A percentile compares a stretch with the other conserved stretches of the same genome.
Conservation (phyloP, 1,139 yeast species). For the Kluyveromyces marxianus region DNA sequence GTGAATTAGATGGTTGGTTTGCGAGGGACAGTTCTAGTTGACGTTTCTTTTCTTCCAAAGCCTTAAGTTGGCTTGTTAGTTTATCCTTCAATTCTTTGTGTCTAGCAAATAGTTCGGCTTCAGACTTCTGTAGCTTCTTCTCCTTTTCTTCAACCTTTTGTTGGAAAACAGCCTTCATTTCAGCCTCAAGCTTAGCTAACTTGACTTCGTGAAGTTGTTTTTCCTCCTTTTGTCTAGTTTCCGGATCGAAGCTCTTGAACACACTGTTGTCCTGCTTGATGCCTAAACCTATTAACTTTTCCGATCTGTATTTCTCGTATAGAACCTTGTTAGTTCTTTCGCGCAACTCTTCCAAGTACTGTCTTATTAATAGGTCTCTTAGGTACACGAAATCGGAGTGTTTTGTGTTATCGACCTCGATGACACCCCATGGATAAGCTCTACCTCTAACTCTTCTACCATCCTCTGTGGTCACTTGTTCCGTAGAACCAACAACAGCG, state of each 20-base stretch:
- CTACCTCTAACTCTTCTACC: slow-evolving; percentile 89
- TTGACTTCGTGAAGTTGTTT: slow-evolving; percentile 89
- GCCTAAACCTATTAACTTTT: slow-evolving; percentile 74
- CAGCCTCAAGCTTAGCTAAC: slow-evolving; percentile 88
- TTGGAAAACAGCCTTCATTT: slow-evolving; percentile 95
- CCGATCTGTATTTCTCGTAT: slow-evolving; percentile 86
- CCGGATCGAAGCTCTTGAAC: slow-evolving; percentile 91
- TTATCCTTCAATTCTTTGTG: slow-evolving; percentile 98
- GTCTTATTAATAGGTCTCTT: slow-evolving; percentile 83
- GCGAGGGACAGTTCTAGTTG: slow-evolving; percentile 62
- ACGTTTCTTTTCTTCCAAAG: slow-evolving; percentile 83
- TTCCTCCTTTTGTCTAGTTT: slow-evolving; percentile 89
- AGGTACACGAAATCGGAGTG: slow-evolving; percentile 91
- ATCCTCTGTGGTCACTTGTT: slow-evolving; percentile 60
- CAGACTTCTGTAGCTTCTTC: slow-evolving; percentile 92
- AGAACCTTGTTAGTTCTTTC: slow-evolving; percentile 71
- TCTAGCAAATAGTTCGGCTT: slow-evolving; percentile 90
- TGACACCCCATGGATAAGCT: slow-evolving; percentile 94
- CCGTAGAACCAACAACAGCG: slow-evolving; percentile 90
- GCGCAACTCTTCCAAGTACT: slow-evolving; percentile 88
- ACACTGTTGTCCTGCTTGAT: slow-evolving; percentile 88
- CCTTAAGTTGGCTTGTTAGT: slow-evolving; percentile 76
- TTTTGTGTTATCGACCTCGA: slow-evolving; percentile 90
- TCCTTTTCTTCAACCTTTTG: slow-evolving; percentile 96
- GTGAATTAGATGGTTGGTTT: slow-evolving; percentile 36